A percentile compares a stretch with the other conserved stretches of the same genome.
Conservation (phyloP, 2,329 filamentous ascomycete genomes). For the Pyricularia grisea region DNA sequence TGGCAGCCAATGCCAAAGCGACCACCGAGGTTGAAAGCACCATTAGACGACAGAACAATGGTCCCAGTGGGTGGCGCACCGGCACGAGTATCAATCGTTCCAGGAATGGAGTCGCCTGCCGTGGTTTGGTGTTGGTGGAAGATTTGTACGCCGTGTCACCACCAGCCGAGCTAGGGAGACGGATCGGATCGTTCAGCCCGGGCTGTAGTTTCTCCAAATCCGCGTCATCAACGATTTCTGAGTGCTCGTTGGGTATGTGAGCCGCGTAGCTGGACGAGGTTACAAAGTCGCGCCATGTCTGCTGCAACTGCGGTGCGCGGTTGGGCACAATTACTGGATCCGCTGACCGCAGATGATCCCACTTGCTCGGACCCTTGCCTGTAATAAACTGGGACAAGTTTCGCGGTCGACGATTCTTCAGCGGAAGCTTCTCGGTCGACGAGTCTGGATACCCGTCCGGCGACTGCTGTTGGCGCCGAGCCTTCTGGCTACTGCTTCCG, state of each 20-base stretch:
- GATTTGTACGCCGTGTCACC: slow-evolving; percentile 15
- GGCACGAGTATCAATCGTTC: slow-evolving; percentile 59
- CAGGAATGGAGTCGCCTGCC: slow-evolving; percentile 19
- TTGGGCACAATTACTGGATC: slow-evolving; percentile 49
- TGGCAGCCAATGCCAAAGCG: slow-evolving; percentile 68
- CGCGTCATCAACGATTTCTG: slow-evolving; percentile 35
- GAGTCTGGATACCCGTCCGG: slow-evolving; percentile 33
- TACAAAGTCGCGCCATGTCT: slow-evolving; percentile 44
- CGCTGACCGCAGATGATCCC: slow-evolving; percentile 49
- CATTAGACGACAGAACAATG: slow-evolving; percentile 70
- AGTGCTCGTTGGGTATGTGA: slow-evolving; percentile 34
- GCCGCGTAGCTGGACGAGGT: slow-evolving; percentile 41
- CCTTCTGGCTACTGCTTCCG: background rate
- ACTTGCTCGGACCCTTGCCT: slow-evolving; percentile 36
- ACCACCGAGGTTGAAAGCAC: slow-evolving; percentile 77
- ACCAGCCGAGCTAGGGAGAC: slow-evolving; percentile 8
- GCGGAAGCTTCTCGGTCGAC: slow-evolving; percentile 1
- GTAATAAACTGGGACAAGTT: slow-evolving; percentile 34
- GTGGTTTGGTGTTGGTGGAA: slow-evolving; percentile 3
- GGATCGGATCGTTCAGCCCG: slow-evolving; percentile 14
- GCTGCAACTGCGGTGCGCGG: slow-evolving; percentile 25
- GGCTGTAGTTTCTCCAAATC: slow-evolving; percentile 34
- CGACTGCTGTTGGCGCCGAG: slow-evolving; percentile 1
- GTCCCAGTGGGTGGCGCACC: slow-evolving; percentile 75
- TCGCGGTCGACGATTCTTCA: background rate